Base-by-base conservation (phyloP, 1,284 basidiomycete genomes). In the Rhodotorula sp. region DNA sequence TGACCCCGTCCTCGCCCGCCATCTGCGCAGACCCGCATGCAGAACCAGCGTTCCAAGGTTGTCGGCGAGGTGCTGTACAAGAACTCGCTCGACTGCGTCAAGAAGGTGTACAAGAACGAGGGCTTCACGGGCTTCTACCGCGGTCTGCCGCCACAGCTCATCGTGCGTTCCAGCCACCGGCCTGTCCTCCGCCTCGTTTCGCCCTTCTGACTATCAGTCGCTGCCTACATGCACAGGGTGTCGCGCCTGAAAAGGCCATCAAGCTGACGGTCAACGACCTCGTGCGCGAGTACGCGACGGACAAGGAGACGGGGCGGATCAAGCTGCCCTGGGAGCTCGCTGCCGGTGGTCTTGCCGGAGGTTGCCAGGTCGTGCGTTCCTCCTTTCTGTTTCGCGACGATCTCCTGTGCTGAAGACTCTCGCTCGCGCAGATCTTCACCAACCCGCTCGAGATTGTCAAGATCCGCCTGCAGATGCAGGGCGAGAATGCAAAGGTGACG, bases 171-270 rank as follows among this genome's bases (percentile, higher is more conserved):
- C 14, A 14, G n/a, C n/a, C n/a, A n/a, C n/a, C n/a, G n/a, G n/a
- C n/a, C n/a, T 17, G 1, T 9, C 27, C 4, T 48, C 58, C 4
- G 12, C 7, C n/a, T 14, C 44, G 12, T n/a, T 7, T 19, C 48
- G 17, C 10, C 25, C 2, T 41, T 12, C 14, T 17, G 8, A 23
- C 16, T 17, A 5, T 17, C 34, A 2, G 25, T 12, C 19, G 50
- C 23, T 48, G 19, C 50, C 49, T 67, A 44, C 60, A 5, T 25
- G 19, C 5, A 9, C 80, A 93, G 91, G 96, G 96, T 79, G 96
- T 99, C 55, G 97, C 96, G 19, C 96, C 96, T 19, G 96, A 99
- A 82, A 99, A 97, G 84, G 93, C 93, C 17, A 96, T 97, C 83
- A 97, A 99, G 80, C 81, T 85, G 25, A 97, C 96, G 4, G 90